Evolutionary conservation across 2,329 filamentous ascomycete genomes (phyloP).

Genomic region (Capronia coronata): DNA sequence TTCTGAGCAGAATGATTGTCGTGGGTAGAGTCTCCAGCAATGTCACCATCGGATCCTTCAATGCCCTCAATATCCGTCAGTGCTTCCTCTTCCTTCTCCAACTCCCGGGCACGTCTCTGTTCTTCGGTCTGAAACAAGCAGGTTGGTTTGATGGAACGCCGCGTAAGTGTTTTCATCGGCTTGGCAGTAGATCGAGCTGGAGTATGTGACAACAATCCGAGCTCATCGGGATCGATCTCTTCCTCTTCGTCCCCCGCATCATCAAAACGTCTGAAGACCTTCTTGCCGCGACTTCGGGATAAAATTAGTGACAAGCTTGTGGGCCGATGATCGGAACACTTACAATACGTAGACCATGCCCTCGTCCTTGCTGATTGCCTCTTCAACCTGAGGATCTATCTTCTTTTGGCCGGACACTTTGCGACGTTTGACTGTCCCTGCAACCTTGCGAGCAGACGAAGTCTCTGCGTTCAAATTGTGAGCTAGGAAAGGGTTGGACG

Average conservation of each 20-base stretch:
- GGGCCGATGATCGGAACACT: conserved; percentile 33
- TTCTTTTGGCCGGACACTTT: conserved; percentile 30
- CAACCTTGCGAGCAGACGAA: conserved; percentile 25
- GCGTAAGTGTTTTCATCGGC: conserved; percentile 47
- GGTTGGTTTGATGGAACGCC: conserved; percentile 54
- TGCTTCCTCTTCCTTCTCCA: conserved; percentile 47
- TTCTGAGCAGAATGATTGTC: conserved; percentile 7
- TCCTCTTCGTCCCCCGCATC: conserved; percentile 38
- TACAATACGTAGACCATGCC: conserved; percentile 58
- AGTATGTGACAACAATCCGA: conserved; percentile 38
- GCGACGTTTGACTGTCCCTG: conserved; percentile 34
- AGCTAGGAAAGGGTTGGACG: conserved; percentile 51
- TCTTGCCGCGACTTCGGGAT: conserved; percentile 54
- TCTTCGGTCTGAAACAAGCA: conserved; percentile 51
- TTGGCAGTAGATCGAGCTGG: conserved; percentile 34
- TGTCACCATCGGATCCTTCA: conserved; percentile 5
- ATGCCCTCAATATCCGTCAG: conserved; percentile 49
- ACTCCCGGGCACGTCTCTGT: conserved; percentile 36
- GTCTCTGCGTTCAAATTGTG: conserved; percentile 36
- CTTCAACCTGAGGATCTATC: conserved; percentile 41
- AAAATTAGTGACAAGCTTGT: conserved; percentile 8
- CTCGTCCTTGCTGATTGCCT: conserved; percentile 48
- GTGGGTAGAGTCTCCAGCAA: background rate
- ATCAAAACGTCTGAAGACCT: conserved; percentile 52
- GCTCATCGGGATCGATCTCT: conserved; percentile 38